These are phyloP conservation scores for Albifimbria verrucaria DNA, from an alignment of 2,329 filamentous ascomycete genomes.

Conservation along the genomic window DNA sequence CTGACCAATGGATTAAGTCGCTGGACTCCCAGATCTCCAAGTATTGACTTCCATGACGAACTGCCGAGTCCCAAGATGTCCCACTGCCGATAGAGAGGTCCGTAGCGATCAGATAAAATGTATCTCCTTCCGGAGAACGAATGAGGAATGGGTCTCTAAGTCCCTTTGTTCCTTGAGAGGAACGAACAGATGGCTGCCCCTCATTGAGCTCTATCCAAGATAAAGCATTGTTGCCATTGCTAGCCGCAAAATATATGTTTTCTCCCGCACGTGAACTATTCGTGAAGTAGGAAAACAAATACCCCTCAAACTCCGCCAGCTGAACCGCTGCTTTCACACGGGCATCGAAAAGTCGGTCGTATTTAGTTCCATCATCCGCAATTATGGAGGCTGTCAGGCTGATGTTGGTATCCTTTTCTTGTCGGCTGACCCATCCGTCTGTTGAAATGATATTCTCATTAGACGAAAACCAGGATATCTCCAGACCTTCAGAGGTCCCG, in stretches of 20 bases:
- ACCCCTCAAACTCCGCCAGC: conserved; percentile 36
- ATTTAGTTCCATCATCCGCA: conserved; percentile 12
- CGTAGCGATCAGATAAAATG: conserved; percentile 49
- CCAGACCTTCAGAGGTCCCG: conserved; percentile 19
- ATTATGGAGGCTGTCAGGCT: conserved; percentile 31
- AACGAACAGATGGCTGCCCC: conserved; percentile 42
- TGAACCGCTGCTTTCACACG: conserved; percentile 27
- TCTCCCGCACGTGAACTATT: conserved; percentile 41
- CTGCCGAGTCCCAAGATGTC: conserved; percentile 45
- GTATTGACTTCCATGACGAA: conserved; percentile 44
- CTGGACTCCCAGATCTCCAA: conserved; percentile 51
- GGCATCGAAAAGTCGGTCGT: conserved; percentile 29
- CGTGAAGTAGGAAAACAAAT: conserved; percentile 51
- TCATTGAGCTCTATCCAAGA: conserved; percentile 48
- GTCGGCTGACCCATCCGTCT: conserved; percentile 32
- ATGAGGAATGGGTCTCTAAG: conserved; percentile 52
- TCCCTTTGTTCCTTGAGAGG: conserved; percentile 43
- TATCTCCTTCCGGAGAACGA: conserved; percentile 45
- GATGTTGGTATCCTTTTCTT: conserved; percentile 19
- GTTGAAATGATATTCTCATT: conserved; percentile 26
- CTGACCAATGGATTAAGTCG: conserved; percentile 47
- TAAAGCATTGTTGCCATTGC: conserved; percentile 49
- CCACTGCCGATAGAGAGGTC: conserved; percentile 52
- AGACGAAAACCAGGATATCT: conserved; percentile 33
- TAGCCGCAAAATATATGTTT: conserved; percentile 50